phyloP scores from a whole-genome alignment of 305 asterid genomes.

The Rubia balearica region DNA sequence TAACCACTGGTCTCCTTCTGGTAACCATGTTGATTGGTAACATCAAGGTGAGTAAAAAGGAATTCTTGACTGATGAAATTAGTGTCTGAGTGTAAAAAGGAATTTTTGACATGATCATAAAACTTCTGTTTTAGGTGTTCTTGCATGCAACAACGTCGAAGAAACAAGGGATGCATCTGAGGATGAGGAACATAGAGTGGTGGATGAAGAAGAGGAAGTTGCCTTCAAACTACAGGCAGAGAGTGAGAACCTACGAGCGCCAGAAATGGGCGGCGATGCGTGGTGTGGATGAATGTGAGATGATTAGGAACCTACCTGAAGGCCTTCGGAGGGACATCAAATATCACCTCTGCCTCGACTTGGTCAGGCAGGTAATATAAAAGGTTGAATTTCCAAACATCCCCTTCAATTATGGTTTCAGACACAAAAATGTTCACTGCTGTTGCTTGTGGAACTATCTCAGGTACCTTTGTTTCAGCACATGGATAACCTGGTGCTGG shows the following conservation, averaged over 20 bases:
- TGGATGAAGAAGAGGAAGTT: conserved; percentile 90
- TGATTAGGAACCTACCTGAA: conserved; percentile 82
- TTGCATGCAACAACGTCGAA: conserved; percentile 94
- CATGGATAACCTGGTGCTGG: conserved; percentile 88
- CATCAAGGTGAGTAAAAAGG: conserved; percentile 54
- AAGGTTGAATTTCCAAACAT: too few species aligned
- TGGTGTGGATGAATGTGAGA: conserved; percentile 87
- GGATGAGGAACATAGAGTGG: conserved; percentile 95
- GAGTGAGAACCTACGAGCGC: conserved; percentile 82
- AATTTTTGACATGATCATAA: background rate
- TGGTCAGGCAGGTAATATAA: conserved; percentile 69
- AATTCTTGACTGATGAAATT: background rate
- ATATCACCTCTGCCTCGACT: conserved; percentile 84
- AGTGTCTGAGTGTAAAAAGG: too few species aligned
- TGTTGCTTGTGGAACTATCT: conserved; percentile 1
- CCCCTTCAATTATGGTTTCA: too few species aligned
- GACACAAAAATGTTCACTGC: background rate
- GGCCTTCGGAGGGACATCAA: conserved; percentile 88
- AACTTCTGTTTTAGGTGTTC: conserved; percentile 42
- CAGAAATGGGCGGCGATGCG: conserved; percentile 98
- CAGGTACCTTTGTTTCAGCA: conserved; percentile 97
- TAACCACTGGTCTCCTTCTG: conserved; percentile 77
- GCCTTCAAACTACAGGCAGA: conserved; percentile 56
- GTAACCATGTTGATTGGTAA: conserved; percentile 97
- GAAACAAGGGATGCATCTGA: conserved; percentile 92